Evolutionary conservation across 1,284 basidiomycete species (phyloP).

Genomic region (Schizophyllum commune): DNA sequence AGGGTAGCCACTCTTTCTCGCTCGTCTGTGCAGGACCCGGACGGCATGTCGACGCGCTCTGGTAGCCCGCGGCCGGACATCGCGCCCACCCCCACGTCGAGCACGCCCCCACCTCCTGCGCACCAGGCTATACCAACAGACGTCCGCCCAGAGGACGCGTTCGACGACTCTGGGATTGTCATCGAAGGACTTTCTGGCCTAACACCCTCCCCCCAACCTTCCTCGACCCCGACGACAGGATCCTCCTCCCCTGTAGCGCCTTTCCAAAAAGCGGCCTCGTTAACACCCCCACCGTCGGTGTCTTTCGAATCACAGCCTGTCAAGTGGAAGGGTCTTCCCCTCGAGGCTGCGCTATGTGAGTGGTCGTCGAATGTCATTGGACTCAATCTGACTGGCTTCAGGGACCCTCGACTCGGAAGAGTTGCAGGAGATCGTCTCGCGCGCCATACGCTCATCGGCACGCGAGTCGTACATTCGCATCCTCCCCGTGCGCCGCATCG

Average conservation of each 20-base stretch:
- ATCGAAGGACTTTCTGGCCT: not conserved
- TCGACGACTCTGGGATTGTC: not conserved
- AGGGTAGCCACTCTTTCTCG: too few relatives aligned
- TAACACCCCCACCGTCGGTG: conserved; percentile 39
- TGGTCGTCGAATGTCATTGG: conserved; percentile 1
- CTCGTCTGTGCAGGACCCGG: not conserved
- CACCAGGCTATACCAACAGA: not conserved
- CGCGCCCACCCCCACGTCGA: not conserved
- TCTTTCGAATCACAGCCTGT: conserved; percentile 50
- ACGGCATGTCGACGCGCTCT: conserved; percentile 4
- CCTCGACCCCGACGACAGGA: not conserved
- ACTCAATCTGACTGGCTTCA: conserved; percentile 10
- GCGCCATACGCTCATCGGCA: conserved; percentile 64
- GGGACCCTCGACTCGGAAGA: conserved; percentile 62
- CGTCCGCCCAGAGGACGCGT: not conserved
- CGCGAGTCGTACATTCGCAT: conserved; percentile 66
- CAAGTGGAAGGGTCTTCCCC: conserved; percentile 56
- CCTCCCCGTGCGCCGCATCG: conserved; percentile 52
- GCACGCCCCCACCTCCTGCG: too few relatives aligned
- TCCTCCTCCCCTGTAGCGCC: conserved; percentile 6
- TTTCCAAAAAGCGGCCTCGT: conserved; percentile 23
- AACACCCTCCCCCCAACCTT: not conserved
- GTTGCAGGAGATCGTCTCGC: conserved; percentile 65
- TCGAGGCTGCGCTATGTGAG: conserved; percentile 65
- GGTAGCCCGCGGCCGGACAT: not conserved